Base-by-base conservation (phyloP, 768 basidiomycete species). In the Amyloporia xantha region DNA sequence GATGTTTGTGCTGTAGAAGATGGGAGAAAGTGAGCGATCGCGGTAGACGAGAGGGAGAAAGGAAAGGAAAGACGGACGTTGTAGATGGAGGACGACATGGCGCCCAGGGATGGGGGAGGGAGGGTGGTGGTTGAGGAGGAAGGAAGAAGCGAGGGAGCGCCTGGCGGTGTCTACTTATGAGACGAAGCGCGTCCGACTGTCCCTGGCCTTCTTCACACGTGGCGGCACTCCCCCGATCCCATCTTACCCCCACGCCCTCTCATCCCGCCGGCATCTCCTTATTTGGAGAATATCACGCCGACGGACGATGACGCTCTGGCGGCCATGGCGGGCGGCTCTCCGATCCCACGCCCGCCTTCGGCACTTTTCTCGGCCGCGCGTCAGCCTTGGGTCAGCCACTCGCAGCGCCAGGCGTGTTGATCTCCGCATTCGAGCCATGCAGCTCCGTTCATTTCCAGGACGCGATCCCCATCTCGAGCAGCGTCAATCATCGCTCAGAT, bases 1-100 rank as follows among this genome's bases (percentile, higher is more conserved):
- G 60, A 48, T 65, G 66, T 51, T 71, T 69, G 58, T 72, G 71
- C 71, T 72, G 60, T 30, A 30, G 13, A 44, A 41, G 26, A 23
- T 10, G 46, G 15, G 40, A 25, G 46, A n/a, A 46, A 21, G 41
- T 35, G 11, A 42, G 41, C 40, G 44, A 37, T 36, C 9, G n/a
- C 20, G 20, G 21, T 2, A 21, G 21, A 28, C 28, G 40, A 12
- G 19, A 33, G 30, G 28, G 38, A 19, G 47, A n/a, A 26, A 48
- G 44, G 46, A 30, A 30, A 26, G 25, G 44, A 26, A 41, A 45
- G 36, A 54, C 60, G 41, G 30, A 62, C 62, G 54, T 62, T 62
- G 60, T 64, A 64, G 45, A 64, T 64, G 47, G 56, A 52, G 50
- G 59, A 59, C 54, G 59, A 54, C 58, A 59, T 63, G 44, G n/a